Evolutionary conservation across 106 monocot genomes (phyloP).

Genomic region (Agapanthus africanus): DNA sequence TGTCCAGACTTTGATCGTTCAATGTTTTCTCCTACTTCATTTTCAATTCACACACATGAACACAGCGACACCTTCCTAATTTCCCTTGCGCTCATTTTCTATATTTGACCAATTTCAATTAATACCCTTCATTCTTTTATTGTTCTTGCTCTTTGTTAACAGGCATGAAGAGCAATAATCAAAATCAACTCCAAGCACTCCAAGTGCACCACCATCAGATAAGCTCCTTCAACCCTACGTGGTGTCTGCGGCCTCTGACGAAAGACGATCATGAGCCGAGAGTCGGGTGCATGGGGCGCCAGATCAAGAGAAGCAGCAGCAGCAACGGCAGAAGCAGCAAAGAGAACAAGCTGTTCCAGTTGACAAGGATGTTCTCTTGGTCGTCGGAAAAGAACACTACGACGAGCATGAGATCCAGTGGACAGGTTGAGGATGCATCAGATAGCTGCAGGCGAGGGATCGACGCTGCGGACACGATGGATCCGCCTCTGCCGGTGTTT

Average conservation of each 20-base stretch:
- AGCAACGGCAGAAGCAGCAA: not conserved
- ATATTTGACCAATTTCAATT: too few relatives aligned
- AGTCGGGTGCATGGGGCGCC: conserved; percentile 25
- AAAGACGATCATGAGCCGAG: not conserved
- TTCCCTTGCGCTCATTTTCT: too few relatives aligned
- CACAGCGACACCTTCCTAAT: too few relatives aligned
- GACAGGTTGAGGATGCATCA: not conserved
- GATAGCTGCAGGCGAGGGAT: not conserved
- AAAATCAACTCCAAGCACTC: not conserved
- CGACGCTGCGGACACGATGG: conserved; percentile 7
- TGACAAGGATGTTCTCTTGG: conserved; percentile 9
- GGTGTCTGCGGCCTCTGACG: conserved; percentile 9
- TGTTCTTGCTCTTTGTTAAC: too few relatives aligned
- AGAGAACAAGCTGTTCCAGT: not conserved
- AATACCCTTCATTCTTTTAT: too few relatives aligned
- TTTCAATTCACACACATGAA: too few relatives aligned
- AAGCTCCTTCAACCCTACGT: conserved; percentile 18
- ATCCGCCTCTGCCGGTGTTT: conserved; percentile 18
- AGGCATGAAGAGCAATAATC: conserved; percentile 3
- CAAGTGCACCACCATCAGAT: conserved; percentile 9
- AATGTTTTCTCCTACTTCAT: too few relatives aligned
- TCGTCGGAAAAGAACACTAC: not conserved
- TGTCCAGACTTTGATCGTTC: too few relatives aligned
- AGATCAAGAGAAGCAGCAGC: conserved; percentile 10
- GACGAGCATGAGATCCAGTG: not conserved